Conservation (phyloP, 2,329 filamentous ascomycete genomes). For the Coleophoma crateriformis region DNA sequence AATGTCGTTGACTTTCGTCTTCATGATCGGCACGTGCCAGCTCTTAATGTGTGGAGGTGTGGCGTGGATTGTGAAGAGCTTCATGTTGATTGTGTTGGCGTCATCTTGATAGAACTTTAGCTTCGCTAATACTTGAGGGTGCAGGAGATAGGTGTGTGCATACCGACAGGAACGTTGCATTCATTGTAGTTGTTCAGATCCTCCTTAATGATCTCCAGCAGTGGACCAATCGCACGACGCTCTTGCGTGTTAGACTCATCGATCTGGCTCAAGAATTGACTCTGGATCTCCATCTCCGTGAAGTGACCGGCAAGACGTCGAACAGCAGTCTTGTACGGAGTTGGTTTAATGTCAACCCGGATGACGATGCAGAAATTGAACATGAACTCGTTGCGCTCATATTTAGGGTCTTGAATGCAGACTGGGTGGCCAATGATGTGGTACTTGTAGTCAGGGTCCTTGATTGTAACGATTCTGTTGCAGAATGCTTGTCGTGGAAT, state of each 20-base stretch:
- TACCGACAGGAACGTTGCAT: slow-evolving; percentile 96
- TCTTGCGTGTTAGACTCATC: slow-evolving; percentile 30
- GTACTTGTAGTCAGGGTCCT: slow-evolving; percentile 63
- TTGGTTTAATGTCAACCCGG: slow-evolving; percentile 63
- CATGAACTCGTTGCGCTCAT: slow-evolving; percentile 92
- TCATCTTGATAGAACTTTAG: slow-evolving; percentile 55
- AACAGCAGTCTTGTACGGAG: slow-evolving; percentile 79
- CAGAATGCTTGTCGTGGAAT: slow-evolving; percentile 94
- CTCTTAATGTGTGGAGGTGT: slow-evolving; percentile 72
- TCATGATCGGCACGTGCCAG: slow-evolving; percentile 84
- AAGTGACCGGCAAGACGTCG: slow-evolving; percentile 80
- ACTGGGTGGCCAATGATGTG: slow-evolving; percentile 84
- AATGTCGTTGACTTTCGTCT: slow-evolving; percentile 58
- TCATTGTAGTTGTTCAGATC: slow-evolving; percentile 96
- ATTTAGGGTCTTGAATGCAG: slow-evolving; percentile 75
- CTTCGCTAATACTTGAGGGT: too few relatives aligned
- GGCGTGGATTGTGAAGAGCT: slow-evolving; percentile 80
- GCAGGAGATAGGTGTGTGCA: slow-evolving; percentile 15
- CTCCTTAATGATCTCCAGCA: slow-evolving; percentile 76
- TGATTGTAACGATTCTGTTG: slow-evolving; percentile 81
- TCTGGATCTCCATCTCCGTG: slow-evolving; percentile 87
- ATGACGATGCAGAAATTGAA: slow-evolving; percentile 95
- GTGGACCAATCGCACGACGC: slow-evolving; percentile 70
- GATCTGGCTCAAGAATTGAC: slow-evolving; percentile 65
- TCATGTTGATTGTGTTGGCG: slow-evolving; percentile 92